Conservation (phyloP, 2,329 filamentous ascomycete genomes). For the Diaporthe ampelina region DNA sequence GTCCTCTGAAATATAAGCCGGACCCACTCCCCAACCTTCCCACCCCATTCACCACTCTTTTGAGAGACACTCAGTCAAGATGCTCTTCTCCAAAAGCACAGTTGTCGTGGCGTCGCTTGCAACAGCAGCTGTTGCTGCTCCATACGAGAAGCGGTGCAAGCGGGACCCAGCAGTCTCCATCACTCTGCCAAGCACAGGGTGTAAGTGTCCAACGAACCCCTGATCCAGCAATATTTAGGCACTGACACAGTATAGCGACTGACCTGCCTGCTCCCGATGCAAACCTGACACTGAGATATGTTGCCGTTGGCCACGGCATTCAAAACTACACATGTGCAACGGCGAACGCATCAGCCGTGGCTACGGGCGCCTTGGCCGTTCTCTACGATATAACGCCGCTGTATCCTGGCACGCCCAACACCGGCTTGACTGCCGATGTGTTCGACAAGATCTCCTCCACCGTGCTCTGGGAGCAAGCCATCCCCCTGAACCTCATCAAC, state of each 20-base stretch:
- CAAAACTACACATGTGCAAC: conserved; percentile 76
- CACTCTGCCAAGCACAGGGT: conserved; percentile 56
- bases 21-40: neutral
- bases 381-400: conserved; percentile 70
- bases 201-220: conserved; percentile 45
- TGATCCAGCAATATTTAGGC: neutral
- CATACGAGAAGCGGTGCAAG: conserved; percentile 33
- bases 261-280: conserved; percentile 61
- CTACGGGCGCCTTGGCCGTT: conserved; percentile 70
- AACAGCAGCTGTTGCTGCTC: conserved; percentile 39
- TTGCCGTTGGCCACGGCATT: conserved; percentile 74
- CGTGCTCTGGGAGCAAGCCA: conserved; percentile 56
- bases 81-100: conserved; percentile 31
- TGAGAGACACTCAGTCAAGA: conserved; percentile 10
- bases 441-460: conserved; percentile 58
- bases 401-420: conserved; percentile 60
- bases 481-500: conserved; percentile 64
- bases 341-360: conserved; percentile 51
- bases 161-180: conserved; percentile 45
- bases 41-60: neutral
- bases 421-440: conserved; percentile 53
- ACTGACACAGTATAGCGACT: conserved; percentile 47
- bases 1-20: conserved; percentile 28
- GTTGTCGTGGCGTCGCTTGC: conserved; percentile 29
- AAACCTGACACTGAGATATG: conserved; percentile 61